Evolutionary conservation across 2,329 filamentous ascomycete genomes (phyloP).

Genomic region (Botryotinia convoluta): DNA sequence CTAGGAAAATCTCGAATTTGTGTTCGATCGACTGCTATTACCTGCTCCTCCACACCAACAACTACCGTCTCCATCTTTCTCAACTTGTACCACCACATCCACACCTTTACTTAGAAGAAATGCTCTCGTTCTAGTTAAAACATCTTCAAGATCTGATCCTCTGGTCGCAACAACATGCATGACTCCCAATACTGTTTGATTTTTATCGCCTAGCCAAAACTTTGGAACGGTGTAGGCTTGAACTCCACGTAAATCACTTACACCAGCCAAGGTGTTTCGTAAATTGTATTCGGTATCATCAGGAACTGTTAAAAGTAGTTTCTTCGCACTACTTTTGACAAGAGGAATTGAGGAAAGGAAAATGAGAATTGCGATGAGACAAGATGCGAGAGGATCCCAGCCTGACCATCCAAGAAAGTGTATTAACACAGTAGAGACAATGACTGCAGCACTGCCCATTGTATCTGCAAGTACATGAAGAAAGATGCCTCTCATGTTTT

Average conservation of each 20-base stretch:
- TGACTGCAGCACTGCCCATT: constrained; percentile 89
- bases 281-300: constrained; percentile 84
- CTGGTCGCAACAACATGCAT: constrained; percentile 80
- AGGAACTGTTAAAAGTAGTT: constrained; percentile 79
- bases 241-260: constrained; percentile 79
- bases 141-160: constrained; percentile 74
- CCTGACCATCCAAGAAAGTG: constrained; percentile 87
- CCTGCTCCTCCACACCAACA: constrained; percentile 54
- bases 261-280: constrained; percentile 79
- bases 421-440: constrained; percentile 84
- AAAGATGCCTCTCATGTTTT: constrained; percentile 98
- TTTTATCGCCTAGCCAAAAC: constrained; percentile 84
- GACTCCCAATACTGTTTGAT: constrained; percentile 67
- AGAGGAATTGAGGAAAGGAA: constrained; percentile 89
- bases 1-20: constrained; percentile 19
- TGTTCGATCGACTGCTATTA: constrained; percentile 8
- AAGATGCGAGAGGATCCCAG: constrained; percentile 92
- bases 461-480: constrained; percentile 94
- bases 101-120: constrained; percentile 71
- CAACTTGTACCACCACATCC: constrained; percentile 83
- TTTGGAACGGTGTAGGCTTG: constrained; percentile 81
- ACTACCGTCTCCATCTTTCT: constrained; percentile 70
- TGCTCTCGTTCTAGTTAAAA: constrained; percentile 70
- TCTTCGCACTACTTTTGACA: constrained; percentile 78
- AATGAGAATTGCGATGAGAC: constrained; percentile 88